Percentiles rank a stretch among this genome's conserved stretches.
Conservation (phyloP, 2,329 filamentous ascomycete genomes). For the Aspergillus persii region DNA sequence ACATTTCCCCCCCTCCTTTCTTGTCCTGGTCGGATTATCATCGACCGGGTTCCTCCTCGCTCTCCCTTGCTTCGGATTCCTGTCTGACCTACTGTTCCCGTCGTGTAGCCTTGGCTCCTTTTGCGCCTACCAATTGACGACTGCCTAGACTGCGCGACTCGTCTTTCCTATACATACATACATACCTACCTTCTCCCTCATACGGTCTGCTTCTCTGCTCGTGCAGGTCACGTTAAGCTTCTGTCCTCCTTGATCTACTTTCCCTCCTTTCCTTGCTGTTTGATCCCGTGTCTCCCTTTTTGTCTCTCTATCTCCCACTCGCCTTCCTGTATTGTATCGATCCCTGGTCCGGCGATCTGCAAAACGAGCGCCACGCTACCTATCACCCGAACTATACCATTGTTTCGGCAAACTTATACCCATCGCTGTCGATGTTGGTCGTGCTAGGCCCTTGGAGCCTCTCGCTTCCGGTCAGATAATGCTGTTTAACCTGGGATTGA, state of each 20-base stretch:
- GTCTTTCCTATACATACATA: neutral
- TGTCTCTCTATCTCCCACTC: neutral
- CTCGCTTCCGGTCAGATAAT: conserved; percentile 29
- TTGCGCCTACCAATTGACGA: neutral
- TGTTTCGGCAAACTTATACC: neutral
- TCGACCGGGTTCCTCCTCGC: too few species aligned
- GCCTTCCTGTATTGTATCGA: neutral
- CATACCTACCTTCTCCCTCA: neutral
- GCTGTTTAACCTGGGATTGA: conserved; percentile 43
- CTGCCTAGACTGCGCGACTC: neutral
- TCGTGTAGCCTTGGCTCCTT: neutral
- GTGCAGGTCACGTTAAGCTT: conserved; percentile 10
- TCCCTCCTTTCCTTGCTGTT: neutral
- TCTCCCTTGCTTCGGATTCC: neutral
- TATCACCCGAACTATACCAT: neutral
- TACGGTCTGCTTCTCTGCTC: neutral
- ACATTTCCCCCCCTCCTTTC: neutral
- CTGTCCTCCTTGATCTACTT: neutral
- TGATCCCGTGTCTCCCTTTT: neutral
- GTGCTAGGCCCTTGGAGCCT: conserved; percentile 9
- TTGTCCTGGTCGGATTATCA: too few species aligned
- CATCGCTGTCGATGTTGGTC: conserved; percentile 16
- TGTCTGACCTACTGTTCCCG: neutral
- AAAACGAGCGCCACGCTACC: neutral
- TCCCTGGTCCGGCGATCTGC: neutral